These are phyloP conservation scores for Calocybe gambosa DNA, from an alignment of 1,284 basidiomycete genomes.

Conservation along the genomic window DNA sequence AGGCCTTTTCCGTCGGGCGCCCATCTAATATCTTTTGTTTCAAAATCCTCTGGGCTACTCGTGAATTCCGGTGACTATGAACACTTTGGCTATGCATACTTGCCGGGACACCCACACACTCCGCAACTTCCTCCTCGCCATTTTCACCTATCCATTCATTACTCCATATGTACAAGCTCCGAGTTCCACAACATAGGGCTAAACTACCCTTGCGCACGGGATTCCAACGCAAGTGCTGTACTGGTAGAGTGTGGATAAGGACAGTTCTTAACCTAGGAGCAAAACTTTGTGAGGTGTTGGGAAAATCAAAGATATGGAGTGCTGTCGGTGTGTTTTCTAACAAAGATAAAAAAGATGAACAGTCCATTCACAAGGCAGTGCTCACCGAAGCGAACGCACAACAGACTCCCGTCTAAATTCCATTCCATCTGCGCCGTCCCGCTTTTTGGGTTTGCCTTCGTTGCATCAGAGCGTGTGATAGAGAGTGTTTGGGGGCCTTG, in stretches of 20 bases:
- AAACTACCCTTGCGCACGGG: conserved; percentile 66
- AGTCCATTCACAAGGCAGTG: conserved; percentile 1
- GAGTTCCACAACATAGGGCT: conserved; percentile 60
- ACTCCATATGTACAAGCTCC: conserved; percentile 75
- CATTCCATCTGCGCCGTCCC: conserved; percentile 71
- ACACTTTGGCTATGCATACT: conserved; percentile 38
- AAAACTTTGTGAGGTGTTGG: conserved; percentile 45
- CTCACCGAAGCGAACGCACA: conserved; percentile 68
- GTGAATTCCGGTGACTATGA: not conserved
- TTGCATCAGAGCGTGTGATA: conserved; percentile 43
- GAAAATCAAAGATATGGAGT: conserved; percentile 60
- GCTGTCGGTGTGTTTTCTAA: conserved; percentile 57
- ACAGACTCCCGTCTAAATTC: conserved; percentile 65
- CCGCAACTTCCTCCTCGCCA: conserved; percentile 66
- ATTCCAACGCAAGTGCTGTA: conserved; percentile 69
- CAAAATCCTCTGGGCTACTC: conserved; percentile 48
- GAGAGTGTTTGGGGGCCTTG: conserved; percentile 49
- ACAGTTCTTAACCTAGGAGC: conserved; percentile 58
- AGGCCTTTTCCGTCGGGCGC: conserved; percentile 80
- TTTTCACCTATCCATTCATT: conserved; percentile 67
- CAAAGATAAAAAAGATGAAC: conserved; percentile 1
- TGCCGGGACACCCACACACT: conserved; percentile 75
- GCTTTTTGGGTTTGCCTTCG: conserved; percentile 55
- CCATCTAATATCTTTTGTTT: conserved; percentile 64
- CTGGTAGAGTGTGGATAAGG: conserved; percentile 53